Base-by-base conservation (phyloP, 2,329 filamentous ascomycete genomes). In the Aspergillus sergii region DNA sequence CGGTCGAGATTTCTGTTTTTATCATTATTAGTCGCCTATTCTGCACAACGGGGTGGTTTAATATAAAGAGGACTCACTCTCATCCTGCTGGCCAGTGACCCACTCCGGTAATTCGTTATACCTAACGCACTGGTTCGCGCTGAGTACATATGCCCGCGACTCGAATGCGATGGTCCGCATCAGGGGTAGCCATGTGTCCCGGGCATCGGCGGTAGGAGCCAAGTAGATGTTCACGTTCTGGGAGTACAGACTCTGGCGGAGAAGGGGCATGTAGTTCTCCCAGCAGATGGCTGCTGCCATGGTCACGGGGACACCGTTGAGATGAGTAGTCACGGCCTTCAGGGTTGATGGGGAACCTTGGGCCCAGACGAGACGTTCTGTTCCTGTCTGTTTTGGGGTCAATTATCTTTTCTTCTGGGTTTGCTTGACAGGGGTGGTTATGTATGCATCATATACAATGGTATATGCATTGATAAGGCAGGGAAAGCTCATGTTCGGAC, bases 211-310 rank as follows among this genome's bases (percentile, higher is more conserved):
- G 0, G 94, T 97, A 0, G 94, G 94, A 0, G 94, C 93, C 2
- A 97, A 86, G 78, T 94, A 97, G 14, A 97, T 80, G 75, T 96
- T 96, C 72, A 97, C 88, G 73, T 96, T 96, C 77, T 97, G 94
- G 2, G 88, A 85, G 77, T 97, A 98, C 43, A 97, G 83, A 19
- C 88, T 85, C 75, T 96, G 91, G 21, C 94, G 87, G 9, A 97
- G 83, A 21, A 97, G 81, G 0, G 94, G 94, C 93, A 97, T 97
- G 80, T 94, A 96, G 77, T 92, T 97, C 78, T 98, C 94, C 94
- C 94, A 97, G 82, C 94, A 97, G 68, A 98, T 96, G 4, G 93
- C 94, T 3, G 91, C 89, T 0, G 90, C 94, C 64, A 97, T 85
- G 61, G 92, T 94, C 64, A 97, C 80, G 66, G 88, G 88, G 2